Conservation (phyloP, 768 basidiomycete species). For the Hebeloma cylindrosporum region DNA sequence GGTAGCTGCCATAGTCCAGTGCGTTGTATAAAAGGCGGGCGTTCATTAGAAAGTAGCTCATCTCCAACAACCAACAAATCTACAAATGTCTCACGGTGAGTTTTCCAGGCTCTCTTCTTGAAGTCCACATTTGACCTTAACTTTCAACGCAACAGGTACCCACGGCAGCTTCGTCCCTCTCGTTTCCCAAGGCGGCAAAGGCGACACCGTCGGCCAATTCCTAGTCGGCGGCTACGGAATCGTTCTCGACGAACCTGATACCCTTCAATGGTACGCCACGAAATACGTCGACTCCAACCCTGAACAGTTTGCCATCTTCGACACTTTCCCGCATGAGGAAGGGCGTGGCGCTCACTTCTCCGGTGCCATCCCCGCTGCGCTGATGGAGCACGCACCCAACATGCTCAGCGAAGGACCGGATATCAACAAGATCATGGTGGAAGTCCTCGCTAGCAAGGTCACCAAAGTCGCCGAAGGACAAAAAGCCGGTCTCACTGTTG, state of each 20-base stretch:
- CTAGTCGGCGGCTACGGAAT: constrained; percentile 29
- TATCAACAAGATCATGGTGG: constrained; percentile 22
- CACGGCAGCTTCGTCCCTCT: constrained; percentile 13
- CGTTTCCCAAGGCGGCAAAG: constrained; percentile 12
- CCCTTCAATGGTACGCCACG: constrained; percentile 39
- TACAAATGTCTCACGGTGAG: neutral
- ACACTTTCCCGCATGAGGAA: constrained; percentile 35
- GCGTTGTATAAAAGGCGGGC: no score
- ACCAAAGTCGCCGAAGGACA: constrained; percentile 13
- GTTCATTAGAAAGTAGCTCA: no score
- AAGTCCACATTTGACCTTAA: neutral
- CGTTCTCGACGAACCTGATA: constrained; percentile 33
- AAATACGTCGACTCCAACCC: constrained; percentile 25
- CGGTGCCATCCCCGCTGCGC: constrained; percentile 36
- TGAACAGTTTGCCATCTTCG: constrained; percentile 36
- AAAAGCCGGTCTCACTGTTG: constrained; percentile 28
- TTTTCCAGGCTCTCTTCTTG: neutral
- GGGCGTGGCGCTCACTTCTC: constrained; percentile 35
- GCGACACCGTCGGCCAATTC: constrained; percentile 28
- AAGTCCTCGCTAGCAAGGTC: constrained; percentile 35
- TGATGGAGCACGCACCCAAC: constrained; percentile 30
- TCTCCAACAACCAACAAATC: no score
- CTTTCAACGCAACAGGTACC: neutral
- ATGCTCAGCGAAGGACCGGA: constrained; percentile 29
- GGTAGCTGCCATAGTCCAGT: no score